Evolutionary conservation across 192 early-diverging fungal species (phyloP).

Genomic region (Phlyctochytrium bullatum): DNA sequence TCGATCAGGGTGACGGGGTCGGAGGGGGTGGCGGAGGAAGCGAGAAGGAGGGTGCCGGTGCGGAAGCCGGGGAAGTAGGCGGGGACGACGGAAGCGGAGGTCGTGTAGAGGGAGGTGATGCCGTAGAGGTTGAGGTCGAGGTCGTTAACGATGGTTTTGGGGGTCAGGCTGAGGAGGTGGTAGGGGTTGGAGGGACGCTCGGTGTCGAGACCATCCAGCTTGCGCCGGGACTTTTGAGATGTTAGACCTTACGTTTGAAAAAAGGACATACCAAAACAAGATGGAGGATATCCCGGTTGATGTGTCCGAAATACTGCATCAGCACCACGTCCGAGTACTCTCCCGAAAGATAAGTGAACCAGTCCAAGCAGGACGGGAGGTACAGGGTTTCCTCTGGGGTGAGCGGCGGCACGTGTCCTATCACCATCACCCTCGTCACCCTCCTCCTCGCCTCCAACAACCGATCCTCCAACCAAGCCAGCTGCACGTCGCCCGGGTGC

Average conservation of each 20-base stretch:
- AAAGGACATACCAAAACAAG: constrained; percentile 12
- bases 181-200: constrained; percentile 23
- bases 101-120: constrained; percentile 21
- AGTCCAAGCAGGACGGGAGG: constrained; percentile 29
- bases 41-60: constrained; percentile 23
- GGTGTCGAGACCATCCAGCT: too few species aligned
- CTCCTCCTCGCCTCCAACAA: constrained; percentile 17
- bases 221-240: not conserved
- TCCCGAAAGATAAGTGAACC: constrained; percentile 38
- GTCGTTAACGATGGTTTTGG: constrained; percentile 21
- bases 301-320: constrained; percentile 46
- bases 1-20: constrained; percentile 3
- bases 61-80: constrained; percentile 45
- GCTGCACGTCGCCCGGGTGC: constrained; percentile 38
- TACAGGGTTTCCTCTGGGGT: constrained; percentile 24
- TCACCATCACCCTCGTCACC: constrained; percentile 28
- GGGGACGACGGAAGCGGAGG: constrained; percentile 45
- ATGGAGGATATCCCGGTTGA: constrained; percentile 45
- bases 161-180: constrained; percentile 27
- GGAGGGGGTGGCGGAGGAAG: not conserved
- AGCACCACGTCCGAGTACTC: constrained; percentile 49
- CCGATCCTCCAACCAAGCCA: constrained; percentile 35
- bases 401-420: constrained; percentile 46
- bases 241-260: not conserved
- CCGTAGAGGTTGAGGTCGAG: constrained; percentile 16